Conservation (phyloP, 2,329 filamentous ascomycete genomes). For the Huntiella bhutanensis region DNA sequence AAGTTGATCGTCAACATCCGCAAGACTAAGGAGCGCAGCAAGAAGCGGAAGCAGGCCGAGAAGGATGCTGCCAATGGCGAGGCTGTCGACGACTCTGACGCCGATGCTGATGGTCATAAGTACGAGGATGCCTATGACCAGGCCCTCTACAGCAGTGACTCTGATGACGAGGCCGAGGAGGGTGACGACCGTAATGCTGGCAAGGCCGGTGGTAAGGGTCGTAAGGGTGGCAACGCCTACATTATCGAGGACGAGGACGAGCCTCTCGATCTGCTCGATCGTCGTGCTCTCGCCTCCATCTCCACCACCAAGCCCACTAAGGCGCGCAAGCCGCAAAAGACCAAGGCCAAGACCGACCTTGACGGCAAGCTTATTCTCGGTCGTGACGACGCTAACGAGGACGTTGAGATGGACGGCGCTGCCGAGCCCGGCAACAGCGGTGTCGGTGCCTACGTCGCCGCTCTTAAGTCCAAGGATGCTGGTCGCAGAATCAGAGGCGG, state of each 20-base stretch:
- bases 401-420: conserved; percentile 46
- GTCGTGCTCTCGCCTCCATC: conserved; percentile 76
- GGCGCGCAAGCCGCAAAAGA: conserved; percentile 34
- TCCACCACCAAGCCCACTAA: conserved; percentile 71
- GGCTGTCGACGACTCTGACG: conserved; percentile 14
- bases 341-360: conserved; percentile 49
- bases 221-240: conserved; percentile 53
- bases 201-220: conserved; percentile 15
- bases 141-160: conserved; percentile 74
- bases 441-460: conserved; percentile 50
- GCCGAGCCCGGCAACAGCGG: conserved; percentile 34
- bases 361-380: conserved; percentile 70
- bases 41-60: conserved; percentile 67
- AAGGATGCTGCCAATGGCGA: conserved; percentile 27
- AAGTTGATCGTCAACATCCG: conserved; percentile 89
- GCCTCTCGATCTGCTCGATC: conserved; percentile 81
- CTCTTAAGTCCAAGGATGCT: conserved; percentile 47
- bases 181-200: conserved; percentile 15
- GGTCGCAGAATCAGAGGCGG: conserved; percentile 46
- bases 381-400: conserved; percentile 30
- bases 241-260: conserved; percentile 92
- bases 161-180: conserved; percentile 35
- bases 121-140: conserved; percentile 93
- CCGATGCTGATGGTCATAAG: conserved; percentile 27
- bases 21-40: conserved; percentile 79